These are phyloP conservation scores for Solanum lycopersicoides DNA, from an alignment of 257 asterid genomes.

Conservation along the genomic window DNA sequence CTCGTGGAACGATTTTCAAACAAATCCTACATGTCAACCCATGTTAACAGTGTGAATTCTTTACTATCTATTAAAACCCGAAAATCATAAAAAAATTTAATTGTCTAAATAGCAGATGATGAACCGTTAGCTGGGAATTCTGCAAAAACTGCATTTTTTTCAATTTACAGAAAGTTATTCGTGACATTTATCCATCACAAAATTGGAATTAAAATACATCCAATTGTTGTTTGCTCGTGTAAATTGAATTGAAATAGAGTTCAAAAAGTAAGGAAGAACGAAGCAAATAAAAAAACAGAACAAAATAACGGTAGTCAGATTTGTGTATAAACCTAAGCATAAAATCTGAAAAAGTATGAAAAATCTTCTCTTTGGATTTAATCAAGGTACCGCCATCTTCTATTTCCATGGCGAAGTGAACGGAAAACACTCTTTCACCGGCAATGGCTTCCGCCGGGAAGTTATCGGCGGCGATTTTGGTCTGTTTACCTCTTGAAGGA, in stretches of 20 bases:
- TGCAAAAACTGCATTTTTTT: background rate
- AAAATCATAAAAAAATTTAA: background rate
- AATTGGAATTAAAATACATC: background rate
- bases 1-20: accelerated
- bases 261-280: background rate
- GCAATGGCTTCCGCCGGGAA: background rate
- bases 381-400: slow-evolving; percentile 9
- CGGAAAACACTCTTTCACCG: background rate
- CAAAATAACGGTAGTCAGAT: background rate
- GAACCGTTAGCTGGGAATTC: background rate
- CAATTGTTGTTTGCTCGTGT: background rate
- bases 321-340: slow-evolving; percentile 41
- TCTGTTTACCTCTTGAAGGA: background rate
- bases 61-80: background rate
- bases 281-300: background rate
- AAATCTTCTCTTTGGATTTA: slow-evolving; percentile 11
- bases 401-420: slow-evolving; percentile 12
- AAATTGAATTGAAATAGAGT: background rate
- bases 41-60: background rate
- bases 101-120: background rate
- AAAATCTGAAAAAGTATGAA: slow-evolving; percentile 37
- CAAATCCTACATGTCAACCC: background rate
- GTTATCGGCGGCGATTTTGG: background rate
- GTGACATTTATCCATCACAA: background rate
- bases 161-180: background rate